phyloP scores from a whole-genome alignment of 176 grass and related monocot species.

The Miscanthus lutarioriparius region DNA sequence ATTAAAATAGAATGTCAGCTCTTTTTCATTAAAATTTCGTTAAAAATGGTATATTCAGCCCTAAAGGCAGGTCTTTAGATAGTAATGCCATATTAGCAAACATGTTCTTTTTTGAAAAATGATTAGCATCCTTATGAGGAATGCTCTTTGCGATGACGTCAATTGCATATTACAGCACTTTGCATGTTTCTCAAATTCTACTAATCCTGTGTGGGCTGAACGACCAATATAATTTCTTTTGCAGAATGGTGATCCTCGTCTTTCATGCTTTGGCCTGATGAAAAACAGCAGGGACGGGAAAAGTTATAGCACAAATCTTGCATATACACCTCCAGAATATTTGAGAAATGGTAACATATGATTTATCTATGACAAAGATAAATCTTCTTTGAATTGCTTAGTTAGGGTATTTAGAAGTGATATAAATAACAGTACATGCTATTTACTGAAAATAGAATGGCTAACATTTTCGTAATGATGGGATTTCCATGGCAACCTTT shows the following conservation, averaged over 20 bases:
- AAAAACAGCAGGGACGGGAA: slow-evolving; percentile 98
- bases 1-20: slow-evolving; percentile 11
- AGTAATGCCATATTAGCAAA: background rate
- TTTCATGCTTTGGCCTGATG: slow-evolving; percentile 98
- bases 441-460: background rate
- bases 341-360: slow-evolving; percentile 85
- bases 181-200: background rate
- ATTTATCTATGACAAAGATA: background rate
- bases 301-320: slow-evolving; percentile 99
- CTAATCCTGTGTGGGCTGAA: background rate
- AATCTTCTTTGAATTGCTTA: slow-evolving; percentile 21
- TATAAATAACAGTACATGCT: slow-evolving; percentile 12
- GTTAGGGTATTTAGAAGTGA: slow-evolving; percentile 12
- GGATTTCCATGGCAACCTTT: slow-evolving; percentile 14
- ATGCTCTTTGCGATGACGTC: background rate
- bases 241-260: slow-evolving; percentile 89
- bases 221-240: slow-evolving; percentile 14
- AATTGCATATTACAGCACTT: background rate
- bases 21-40: background rate
- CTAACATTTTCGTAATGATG: background rate
- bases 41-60: background rate
- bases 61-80: background rate
- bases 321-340: slow-evolving; percentile 97
- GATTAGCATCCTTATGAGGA: background rate
- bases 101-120: background rate